These are phyloP conservation scores for Solanum clarkiae DNA, from an alignment of 257 asterid species.

Conservation along the genomic window DNA sequence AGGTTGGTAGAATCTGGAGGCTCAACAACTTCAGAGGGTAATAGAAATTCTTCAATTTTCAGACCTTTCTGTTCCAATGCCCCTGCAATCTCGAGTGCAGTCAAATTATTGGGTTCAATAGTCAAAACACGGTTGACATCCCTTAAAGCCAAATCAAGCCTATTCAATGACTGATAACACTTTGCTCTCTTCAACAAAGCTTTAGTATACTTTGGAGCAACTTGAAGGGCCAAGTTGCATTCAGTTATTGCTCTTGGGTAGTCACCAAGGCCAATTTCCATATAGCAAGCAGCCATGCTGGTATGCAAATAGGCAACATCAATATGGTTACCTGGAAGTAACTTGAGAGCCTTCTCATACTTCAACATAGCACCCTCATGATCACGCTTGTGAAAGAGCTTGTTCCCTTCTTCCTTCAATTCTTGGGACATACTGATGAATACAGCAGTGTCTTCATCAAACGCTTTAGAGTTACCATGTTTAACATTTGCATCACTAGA, in stretches of 20 bases:
- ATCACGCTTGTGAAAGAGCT: conserved; percentile 57
- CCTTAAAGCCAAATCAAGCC: conserved; percentile 68
- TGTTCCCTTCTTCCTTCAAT: conserved; percentile 85
- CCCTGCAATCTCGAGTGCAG: conserved; percentile 72
- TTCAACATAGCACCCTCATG: conserved; percentile 90
- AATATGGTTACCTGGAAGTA: conserved; percentile 64
- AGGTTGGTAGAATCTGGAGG: conserved; percentile 27
- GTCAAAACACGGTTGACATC: conserved; percentile 60
- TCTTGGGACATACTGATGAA: conserved; percentile 87
- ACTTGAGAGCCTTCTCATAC: conserved; percentile 78
- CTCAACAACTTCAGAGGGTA: conserved; percentile 24
- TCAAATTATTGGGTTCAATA: conserved; percentile 65
- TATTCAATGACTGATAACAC: conserved; percentile 63
- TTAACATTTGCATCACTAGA: conserved; percentile 29
- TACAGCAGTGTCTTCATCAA: conserved; percentile 85
- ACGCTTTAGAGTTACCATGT: conserved; percentile 38
- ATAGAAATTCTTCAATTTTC: conserved; percentile 29
- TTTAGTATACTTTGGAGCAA: conserved; percentile 79
- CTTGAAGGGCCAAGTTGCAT: conserved; percentile 83
- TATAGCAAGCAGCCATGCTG: conserved; percentile 89
- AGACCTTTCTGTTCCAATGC: conserved; percentile 39
- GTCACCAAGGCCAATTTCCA: conserved; percentile 85
- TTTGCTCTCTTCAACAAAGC: conserved; percentile 76
- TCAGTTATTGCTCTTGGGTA: conserved; percentile 78
- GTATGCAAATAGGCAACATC: conserved; percentile 71